phyloP scores from a whole-genome alignment of 805 yeast species.

The Metschnikowia peoriensis region DNA sequence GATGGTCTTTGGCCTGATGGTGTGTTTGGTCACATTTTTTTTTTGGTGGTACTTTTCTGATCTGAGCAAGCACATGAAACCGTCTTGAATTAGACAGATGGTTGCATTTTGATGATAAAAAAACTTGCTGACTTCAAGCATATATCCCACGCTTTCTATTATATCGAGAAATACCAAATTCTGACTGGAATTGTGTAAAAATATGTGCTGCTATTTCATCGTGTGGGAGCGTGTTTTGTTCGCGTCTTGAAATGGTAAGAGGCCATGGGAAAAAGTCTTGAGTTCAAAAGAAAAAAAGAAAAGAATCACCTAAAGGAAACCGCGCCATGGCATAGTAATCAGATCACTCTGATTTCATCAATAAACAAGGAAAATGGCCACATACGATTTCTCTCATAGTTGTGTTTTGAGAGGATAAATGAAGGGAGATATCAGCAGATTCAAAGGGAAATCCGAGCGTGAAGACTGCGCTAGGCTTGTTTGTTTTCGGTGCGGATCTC shows the following conservation, averaged over 20 bases:
- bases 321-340: not conserved
- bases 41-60: not conserved
- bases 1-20: not conserved
- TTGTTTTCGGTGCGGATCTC: constrained; percentile 21
- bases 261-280: not conserved
- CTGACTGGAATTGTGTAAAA: not conserved
- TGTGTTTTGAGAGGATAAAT: constrained; percentile 2
- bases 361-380: not conserved
- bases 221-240: not conserved
- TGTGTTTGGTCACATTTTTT: not conserved
- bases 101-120: not conserved
- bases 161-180: not conserved
- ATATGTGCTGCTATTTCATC: not conserved
- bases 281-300: no score
- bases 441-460: constrained; percentile 2
- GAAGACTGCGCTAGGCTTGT: constrained; percentile 11
- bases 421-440: constrained; percentile 9
- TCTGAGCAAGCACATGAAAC: not conserved
- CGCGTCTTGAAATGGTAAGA: not conserved
- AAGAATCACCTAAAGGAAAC: not conserved
- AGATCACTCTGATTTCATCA: not conserved
- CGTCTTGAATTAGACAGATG: no score
- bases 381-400: constrained; percentile 32
- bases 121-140: not conserved
- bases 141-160: not conserved